Percentiles rank a stretch among this genome's conserved stretches.
Evolutionary conservation across 1,284 basidiomycete genomes (phyloP).

Genomic region (Heimioporus punctisporus): DNA sequence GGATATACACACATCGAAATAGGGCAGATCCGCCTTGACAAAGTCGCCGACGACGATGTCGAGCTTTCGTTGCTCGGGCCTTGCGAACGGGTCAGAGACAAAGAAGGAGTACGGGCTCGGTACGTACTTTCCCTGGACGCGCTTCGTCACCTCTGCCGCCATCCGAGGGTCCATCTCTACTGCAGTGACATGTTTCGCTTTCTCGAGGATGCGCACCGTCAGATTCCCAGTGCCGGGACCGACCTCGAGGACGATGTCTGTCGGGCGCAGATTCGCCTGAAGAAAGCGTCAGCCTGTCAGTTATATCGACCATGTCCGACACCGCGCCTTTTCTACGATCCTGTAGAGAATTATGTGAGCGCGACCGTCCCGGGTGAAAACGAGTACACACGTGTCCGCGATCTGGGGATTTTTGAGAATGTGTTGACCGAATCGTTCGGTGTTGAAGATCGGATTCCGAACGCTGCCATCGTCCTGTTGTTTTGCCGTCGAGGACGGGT

Average conservation of each 20-base stretch:
- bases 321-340: constrained; percentile 74
- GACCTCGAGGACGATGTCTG: constrained; percentile 97
- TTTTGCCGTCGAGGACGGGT: constrained; percentile 63
- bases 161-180: constrained; percentile 99
- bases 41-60: constrained; percentile 98
- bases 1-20: constrained; percentile 99
- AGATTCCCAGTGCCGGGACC: constrained; percentile 99
- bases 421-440: constrained; percentile 95
- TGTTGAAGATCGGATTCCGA: constrained; percentile 91
- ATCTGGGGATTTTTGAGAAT: constrained; percentile 95
- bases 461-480: constrained; percentile 40
- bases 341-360: constrained; percentile 38
- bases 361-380: constrained; percentile 7
- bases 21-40: constrained; percentile 95
- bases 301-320: too few species aligned
- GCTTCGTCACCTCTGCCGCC: constrained; percentile 97
- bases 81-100: constrained; percentile 33
- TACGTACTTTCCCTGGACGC: constrained; percentile 93
- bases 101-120: not conserved
- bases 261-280: constrained; percentile 91
- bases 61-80: constrained; percentile 94
- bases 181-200: constrained; percentile 91
- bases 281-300: constrained; percentile 1
- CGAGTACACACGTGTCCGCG: constrained; percentile 75
- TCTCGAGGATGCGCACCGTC: constrained; percentile 93